These are phyloP conservation scores for Pulveroboletus sp. DNA, from an alignment of 768 basidiomycete genomes.

Conservation along the genomic window DNA sequence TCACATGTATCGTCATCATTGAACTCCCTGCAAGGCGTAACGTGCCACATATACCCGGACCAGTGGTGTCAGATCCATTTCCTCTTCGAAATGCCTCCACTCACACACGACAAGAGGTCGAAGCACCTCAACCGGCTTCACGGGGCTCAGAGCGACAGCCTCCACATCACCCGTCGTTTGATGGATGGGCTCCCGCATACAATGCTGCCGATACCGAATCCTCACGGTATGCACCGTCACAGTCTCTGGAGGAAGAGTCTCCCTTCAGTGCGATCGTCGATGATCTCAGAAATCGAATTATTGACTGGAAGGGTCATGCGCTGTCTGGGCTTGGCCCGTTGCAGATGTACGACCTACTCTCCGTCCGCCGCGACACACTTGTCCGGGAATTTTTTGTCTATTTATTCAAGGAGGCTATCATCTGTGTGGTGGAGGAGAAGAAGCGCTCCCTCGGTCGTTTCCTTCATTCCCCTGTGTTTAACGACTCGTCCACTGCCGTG, in stretches of 20 bases:
- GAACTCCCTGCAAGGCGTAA: constrained; percentile 80
- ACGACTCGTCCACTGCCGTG: constrained; percentile 45
- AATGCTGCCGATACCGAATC: constrained; percentile 27
- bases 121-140: constrained; percentile 10
- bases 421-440: constrained; percentile 97
- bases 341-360: constrained; percentile 88
- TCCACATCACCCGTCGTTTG: constrained; percentile 14
- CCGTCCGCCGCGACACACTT: constrained; percentile 82
- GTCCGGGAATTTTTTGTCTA: constrained; percentile 95
- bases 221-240: constrained; percentile 27
- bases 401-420: constrained; percentile 95
- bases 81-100: constrained; percentile 25
- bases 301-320: constrained; percentile 95
- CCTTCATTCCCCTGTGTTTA: constrained; percentile 58
- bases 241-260: constrained; percentile 52
- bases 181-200: constrained; percentile 27
- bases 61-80: constrained; percentile 47
- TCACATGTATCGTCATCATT: constrained; percentile 92
- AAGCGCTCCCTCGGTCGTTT: constrained; percentile 76
- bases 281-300: constrained; percentile 84
- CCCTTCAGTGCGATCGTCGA: constrained; percentile 82
- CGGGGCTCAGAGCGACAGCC: constrained; percentile 14
- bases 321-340: constrained; percentile 83
- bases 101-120: constrained; percentile 22
- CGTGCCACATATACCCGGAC: constrained; percentile 47